Evolutionary conservation across 2,329 filamentous ascomycete species (phyloP), one percentile per base, ranked within the genome.

Genomic region (Mariannaea sp.): DNA sequence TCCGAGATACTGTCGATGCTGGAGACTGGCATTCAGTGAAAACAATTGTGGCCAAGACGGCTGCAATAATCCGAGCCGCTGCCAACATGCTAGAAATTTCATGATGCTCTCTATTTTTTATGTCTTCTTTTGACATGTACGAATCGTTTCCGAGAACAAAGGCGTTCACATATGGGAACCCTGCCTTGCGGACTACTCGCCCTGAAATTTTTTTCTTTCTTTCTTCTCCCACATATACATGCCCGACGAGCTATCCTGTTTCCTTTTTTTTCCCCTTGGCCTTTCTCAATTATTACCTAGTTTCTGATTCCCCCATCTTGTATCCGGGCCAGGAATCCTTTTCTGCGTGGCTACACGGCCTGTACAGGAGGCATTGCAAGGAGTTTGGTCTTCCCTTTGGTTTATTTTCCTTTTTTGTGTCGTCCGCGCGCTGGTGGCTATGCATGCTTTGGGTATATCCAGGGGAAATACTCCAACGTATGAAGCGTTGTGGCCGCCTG

Each of bases 1-100:
- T 97, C 50, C 81, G 90, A 51, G 92, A 97, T 66, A 86, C 88
- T 7, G 78, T 97, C 33, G 83, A 89, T 57, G 81, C 78, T 4
- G 81, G 82, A 20, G 83, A 96, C 64, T 92, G 88, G 88, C 76
- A 73, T 2, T 71, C 82, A 10, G 88, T 89, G 3, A 84, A 88
- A 65, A 72, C 77, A 48, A 83, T 88, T 68, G 80, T 95, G 24
- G 77, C 87, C 60, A 90, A 87, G 71, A 87, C 89, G 19, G 88
- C 90, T 1, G 75, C 74, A 9, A 85, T 90, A 40, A 74, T 97
- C 48, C 77, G 75, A 47, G 72, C 76, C 44, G 90, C 91, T 24
- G 82, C 80, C 1, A 60, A 64, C 2, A 52, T 69, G 39, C 54
- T 76, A 57, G 66, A 68, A 45, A 59, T 64, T 47, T 17, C 53